Base-by-base conservation (phyloP, 768 basidiomycete species). In the Dentipellis sp. region DNA sequence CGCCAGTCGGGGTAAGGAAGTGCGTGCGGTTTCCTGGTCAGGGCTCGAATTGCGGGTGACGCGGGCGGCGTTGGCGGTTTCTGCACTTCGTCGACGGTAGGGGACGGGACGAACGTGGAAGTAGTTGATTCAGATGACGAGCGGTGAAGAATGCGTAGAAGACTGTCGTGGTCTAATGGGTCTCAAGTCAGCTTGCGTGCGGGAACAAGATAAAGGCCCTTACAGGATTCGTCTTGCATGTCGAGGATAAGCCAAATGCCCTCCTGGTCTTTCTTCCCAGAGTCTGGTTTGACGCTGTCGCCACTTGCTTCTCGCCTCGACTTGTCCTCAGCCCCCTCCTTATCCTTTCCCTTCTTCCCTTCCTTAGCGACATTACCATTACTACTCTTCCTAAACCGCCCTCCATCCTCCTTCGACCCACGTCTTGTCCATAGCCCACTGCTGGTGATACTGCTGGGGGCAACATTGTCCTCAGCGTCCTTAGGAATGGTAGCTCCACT, bases 1-100 rank as follows among this genome's bases (percentile, higher is more conserved):
- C 65, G 61, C 65, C 65, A 66, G 49, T 66, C 65, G 16, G 65
- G 65, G 34, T 63, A 66, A 5, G 59, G 63, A 14, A 61, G 29
- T 29, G 54, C 29, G 14, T 12, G 39, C 17, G 10, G 37, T 29
- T 34, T 10, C 23, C 23, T 34, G 16, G 21, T 19, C 4, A n/a
- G 4, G 34, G 23, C 7, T 17, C 47, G 35, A 19, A 45, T 23
- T 17, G 36, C 12, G 4, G 51, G 29, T 36, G 54, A 49, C 45
- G 10, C 54, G 34, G 12, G 35, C 4, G 46, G 52, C 36, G 10
- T 54, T 46, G 21, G 59, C 54, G 12, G 50, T 12, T 21, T 55
- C 46, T 34, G 50, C 23, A n/a, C 45, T 55, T 3, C 45, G 54
- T 17, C 46, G 49, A 5, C 49, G 46, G 45, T 60, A 46, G 39